These are phyloP conservation scores for Suhomyces emberorum DNA, from an alignment of 805 yeast species.

Conservation along the genomic window DNA sequence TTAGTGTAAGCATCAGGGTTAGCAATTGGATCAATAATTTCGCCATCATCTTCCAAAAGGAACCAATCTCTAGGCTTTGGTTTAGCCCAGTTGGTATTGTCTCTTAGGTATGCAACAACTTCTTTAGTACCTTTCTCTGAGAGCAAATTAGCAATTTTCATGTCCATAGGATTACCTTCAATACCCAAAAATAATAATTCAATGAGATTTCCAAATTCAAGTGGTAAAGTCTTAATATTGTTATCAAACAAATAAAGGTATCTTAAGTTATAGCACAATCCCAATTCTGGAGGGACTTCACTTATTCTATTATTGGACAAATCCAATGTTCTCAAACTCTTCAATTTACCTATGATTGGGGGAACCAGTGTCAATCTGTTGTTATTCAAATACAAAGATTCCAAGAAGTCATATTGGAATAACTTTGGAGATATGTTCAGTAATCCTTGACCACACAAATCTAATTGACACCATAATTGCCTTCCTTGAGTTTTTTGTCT, in stretches of 20 bases:
- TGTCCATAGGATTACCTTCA: conserved; percentile 87
- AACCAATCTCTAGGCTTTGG: conserved; percentile 84
- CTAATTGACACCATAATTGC: conserved; percentile 93
- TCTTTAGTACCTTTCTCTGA: conserved; percentile 85
- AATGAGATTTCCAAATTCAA: conserved; percentile 79
- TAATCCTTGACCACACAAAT: conserved; percentile 86
- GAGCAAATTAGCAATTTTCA: conserved; percentile 58
- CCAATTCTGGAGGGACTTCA: conserved; percentile 79
- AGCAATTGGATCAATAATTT: conserved; percentile 38
- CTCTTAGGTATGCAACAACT: conserved; percentile 76
- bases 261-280: conserved; percentile 73
- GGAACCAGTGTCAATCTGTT: conserved; percentile 74
- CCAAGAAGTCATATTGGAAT: conserved; percentile 79
- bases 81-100: conserved; percentile 65
- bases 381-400: conserved; percentile 82
- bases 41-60: conserved; percentile 74
- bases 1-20: conserved; percentile 31
- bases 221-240: conserved; percentile 69
- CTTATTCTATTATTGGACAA: conserved; percentile 72
- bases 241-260: conserved; percentile 88
- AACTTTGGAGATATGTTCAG: conserved; percentile 65
- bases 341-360: conserved; percentile 59
- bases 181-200: conserved; percentile 85
- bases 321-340: conserved; percentile 77
- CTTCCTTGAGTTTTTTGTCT: conserved; percentile 57